Evolutionary conservation across 345 rosid genomes (phyloP).

Genomic region (Rhodamnia argentea): DNA sequence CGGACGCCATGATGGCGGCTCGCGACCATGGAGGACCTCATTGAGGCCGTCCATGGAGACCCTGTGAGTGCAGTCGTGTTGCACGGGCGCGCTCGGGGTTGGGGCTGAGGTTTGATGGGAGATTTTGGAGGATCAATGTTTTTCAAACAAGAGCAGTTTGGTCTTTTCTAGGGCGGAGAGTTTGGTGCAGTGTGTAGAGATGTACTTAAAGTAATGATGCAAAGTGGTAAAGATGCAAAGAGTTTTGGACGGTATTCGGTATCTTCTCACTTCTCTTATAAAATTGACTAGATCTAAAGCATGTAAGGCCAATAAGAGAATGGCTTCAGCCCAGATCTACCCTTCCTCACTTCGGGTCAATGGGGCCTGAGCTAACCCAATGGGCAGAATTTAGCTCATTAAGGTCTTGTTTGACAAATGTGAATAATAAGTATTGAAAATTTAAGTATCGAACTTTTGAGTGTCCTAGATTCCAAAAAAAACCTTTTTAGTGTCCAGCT

Average conservation of each 20-base stretch:
- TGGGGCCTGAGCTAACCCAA: not conserved
- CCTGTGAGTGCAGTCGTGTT: not conserved
- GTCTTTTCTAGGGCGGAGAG: not conserved
- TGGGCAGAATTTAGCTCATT: not conserved
- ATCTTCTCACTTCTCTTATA: not conserved
- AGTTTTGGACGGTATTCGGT: not conserved
- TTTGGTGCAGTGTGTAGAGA: not conserved
- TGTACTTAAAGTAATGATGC: not conserved
- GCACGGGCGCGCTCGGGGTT: too few relatives aligned
- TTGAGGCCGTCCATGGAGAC: not conserved
- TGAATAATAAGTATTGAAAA: too few relatives aligned
- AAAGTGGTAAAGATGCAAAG: not conserved
- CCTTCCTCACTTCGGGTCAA: not conserved
- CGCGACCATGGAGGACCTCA: not conserved
- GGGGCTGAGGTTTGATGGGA: not conserved
- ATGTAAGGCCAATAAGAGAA: not conserved
- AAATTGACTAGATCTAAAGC: not conserved
- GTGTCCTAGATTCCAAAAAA: too few relatives aligned
- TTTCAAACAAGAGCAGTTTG: not conserved
- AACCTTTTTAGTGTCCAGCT: too few relatives aligned
- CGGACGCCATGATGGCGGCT: not conserved
- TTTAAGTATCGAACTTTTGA: too few relatives aligned
- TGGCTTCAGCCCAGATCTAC: not conserved
- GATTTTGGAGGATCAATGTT: not conserved
- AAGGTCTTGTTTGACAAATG: not conserved